These are phyloP conservation scores for Malassezia sympodialis DNA, from an alignment of 1,284 basidiomycete genomes.

Conservation along the genomic window DNA sequence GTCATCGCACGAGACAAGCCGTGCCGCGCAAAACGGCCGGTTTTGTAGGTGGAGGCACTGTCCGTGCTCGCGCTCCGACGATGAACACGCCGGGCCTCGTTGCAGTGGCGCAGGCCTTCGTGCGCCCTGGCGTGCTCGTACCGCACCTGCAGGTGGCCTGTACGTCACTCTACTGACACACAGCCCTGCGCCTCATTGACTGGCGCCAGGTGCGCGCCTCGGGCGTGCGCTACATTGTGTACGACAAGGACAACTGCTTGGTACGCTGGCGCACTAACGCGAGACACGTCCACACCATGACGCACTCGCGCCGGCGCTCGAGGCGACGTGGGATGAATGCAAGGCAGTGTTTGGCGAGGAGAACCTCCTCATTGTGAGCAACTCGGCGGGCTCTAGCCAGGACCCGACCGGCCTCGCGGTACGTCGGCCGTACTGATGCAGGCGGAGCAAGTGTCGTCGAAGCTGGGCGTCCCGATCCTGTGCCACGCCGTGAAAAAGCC, in stretches of 20 bases:
- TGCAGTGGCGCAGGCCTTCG: conserved; percentile 62
- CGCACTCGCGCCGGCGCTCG: conserved; percentile 20
- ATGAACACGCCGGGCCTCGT: conserved; percentile 64
- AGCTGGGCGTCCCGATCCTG: conserved; percentile 71
- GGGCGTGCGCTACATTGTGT: conserved; percentile 76
- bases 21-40: background rate
- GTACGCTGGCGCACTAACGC: conserved; percentile 51
- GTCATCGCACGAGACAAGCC: background rate
- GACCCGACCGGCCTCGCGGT: conserved; percentile 72
- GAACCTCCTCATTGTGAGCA: conserved; percentile 81
- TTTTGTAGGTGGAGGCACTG: background rate
- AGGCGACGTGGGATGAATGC: conserved; percentile 71
- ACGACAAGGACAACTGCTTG: conserved; percentile 96
- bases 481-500: conserved; percentile 69
- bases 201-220: conserved; percentile 64
- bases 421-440: conserved; percentile 49
- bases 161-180: background rate
- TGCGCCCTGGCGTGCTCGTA: conserved; percentile 63
- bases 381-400: conserved; percentile 72
- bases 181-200: conserved; percentile 74
- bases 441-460: conserved; percentile 72
- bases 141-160: conserved; percentile 61
- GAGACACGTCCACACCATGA: conserved; percentile 45
- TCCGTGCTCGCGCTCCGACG: background rate
- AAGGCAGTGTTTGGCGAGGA: conserved; percentile 63